phyloP scores from a whole-genome alignment of 2,329 filamentous ascomycete genomes.

The Mycocentrospora acerina region DNA sequence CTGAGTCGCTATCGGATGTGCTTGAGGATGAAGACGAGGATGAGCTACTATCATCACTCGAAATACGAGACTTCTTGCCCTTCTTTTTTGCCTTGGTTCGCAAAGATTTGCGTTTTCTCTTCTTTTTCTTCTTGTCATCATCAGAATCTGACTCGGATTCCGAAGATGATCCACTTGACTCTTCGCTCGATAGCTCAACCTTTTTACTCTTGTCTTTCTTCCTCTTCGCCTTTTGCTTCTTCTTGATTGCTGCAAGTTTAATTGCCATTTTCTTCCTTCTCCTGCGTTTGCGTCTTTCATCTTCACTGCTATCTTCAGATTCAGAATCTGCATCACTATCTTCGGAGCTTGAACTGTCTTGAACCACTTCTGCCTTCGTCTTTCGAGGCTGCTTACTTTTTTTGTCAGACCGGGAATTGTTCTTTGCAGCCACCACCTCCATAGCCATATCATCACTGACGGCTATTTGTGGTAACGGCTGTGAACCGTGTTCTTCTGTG shows the following conservation, averaged over 20 bases:
- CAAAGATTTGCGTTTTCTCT: conserved; percentile 14
- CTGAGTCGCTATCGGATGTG: conserved; percentile 15
- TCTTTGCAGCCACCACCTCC: conserved; percentile 6
- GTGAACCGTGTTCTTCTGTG: conserved; percentile 7
- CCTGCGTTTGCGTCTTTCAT: conserved; percentile 25
- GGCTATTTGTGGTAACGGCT: conserved; percentile 3
- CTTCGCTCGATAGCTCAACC: conserved; percentile 19
- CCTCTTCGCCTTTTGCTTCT: conserved; percentile 25
- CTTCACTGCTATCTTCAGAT: conserved; percentile 19
- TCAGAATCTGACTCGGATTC: conserved; percentile 19
- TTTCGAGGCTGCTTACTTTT: conserved; percentile 15
- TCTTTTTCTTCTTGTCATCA: conserved; percentile 7
- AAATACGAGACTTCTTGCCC: conserved; percentile 22
- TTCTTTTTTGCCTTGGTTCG: conserved; percentile 27
- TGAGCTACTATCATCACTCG: conserved; percentile 19
- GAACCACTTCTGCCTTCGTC: conserved; percentile 18
- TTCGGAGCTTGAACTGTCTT: conserved; percentile 26
- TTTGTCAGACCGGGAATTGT: conserved; percentile 11
- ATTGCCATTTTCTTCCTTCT: conserved; percentile 15
- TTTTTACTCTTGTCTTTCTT: conserved; percentile 22
- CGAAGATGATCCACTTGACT: conserved; percentile 16
- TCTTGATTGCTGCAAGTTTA: conserved; percentile 15
- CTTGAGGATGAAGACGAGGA: conserved; percentile 10
- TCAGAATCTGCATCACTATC: conserved; percentile 21
- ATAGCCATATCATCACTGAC: conserved; percentile 9